These are phyloP conservation scores for Ogataea populi-albae DNA, from an alignment of 805 yeast genomes.

Conservation along the genomic window DNA sequence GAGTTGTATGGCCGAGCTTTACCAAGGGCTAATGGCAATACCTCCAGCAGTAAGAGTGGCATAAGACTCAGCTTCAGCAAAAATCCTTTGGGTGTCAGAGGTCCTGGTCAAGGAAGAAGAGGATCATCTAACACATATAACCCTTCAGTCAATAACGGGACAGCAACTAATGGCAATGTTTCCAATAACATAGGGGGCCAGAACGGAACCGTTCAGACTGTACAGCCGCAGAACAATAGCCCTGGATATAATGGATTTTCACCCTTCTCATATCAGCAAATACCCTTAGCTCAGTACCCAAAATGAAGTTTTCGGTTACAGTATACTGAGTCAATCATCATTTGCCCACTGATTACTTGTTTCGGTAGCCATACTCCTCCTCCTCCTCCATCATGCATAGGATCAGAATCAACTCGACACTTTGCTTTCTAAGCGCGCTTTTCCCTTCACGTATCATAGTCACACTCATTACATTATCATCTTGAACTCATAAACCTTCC, in stretches of 20 bases:
- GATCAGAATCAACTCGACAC: no score
- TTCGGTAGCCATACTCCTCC: no score
- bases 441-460: no score
- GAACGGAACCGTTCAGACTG: constrained; percentile 8
- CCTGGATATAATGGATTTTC: constrained; percentile 16
- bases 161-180: constrained; percentile 4
- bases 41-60: constrained; percentile 67
- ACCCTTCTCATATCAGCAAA: constrained; percentile 22
- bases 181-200: constrained; percentile 9
- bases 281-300: constrained; percentile 23
- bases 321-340: no score
- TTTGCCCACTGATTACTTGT: no score
- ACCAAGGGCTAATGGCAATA: constrained; percentile 65
- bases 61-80: constrained; percentile 91
- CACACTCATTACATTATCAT: no score
- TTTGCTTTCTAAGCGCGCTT: no score
- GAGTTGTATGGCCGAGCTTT: constrained; percentile 90
- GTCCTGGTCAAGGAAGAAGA: constrained; percentile 40
- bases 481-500: no score
- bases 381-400: no score
- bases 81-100: constrained; percentile 95
- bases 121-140: constrained; percentile 19
- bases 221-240: constrained; percentile 9
- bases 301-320: no score
- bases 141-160: constrained; percentile 11